These are phyloP conservation scores for Ottelia alismoides DNA, from an alignment of 106 monocot species.

Conservation along the genomic window DNA sequence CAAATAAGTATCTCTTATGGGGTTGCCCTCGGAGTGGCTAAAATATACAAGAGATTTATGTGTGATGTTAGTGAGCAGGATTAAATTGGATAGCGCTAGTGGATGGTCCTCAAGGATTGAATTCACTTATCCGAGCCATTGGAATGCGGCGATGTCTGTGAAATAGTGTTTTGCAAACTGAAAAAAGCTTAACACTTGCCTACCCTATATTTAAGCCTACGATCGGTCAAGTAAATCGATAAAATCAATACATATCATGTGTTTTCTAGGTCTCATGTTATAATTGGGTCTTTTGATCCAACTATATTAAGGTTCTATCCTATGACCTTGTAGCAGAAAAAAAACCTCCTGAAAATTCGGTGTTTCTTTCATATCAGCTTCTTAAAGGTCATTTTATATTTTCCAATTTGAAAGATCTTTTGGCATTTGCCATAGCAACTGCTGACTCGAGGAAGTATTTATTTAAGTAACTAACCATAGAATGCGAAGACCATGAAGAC, in stretches of 20 bases:
- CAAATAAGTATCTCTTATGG: neutral
- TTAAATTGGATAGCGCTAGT: no score
- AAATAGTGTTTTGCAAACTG: no score
- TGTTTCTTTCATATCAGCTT: neutral
- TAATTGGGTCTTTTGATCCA: neutral
- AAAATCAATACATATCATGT: no score
- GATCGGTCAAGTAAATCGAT: no score
- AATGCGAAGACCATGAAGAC: conserved; percentile 17
- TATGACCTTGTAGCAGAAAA: neutral
- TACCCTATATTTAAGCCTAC: no score
- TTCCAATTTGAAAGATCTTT: neutral
- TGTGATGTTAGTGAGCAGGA: neutral
- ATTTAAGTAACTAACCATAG: conserved; percentile 7
- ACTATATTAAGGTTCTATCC: neutral
- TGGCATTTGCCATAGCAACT: neutral
- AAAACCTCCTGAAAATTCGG: neutral
- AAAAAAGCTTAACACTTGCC: no score
- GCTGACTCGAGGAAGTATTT: neutral
- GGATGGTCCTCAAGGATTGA: no score
- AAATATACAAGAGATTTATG: neutral
- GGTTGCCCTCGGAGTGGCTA: neutral
- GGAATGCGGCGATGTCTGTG: no score
- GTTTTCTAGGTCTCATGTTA: no score
- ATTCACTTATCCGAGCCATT: no score
- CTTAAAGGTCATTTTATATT: neutral